These are phyloP conservation scores for Aureobasidium uvarum DNA, from an alignment of 2,329 filamentous ascomycete species.

Conservation along the genomic window DNA sequence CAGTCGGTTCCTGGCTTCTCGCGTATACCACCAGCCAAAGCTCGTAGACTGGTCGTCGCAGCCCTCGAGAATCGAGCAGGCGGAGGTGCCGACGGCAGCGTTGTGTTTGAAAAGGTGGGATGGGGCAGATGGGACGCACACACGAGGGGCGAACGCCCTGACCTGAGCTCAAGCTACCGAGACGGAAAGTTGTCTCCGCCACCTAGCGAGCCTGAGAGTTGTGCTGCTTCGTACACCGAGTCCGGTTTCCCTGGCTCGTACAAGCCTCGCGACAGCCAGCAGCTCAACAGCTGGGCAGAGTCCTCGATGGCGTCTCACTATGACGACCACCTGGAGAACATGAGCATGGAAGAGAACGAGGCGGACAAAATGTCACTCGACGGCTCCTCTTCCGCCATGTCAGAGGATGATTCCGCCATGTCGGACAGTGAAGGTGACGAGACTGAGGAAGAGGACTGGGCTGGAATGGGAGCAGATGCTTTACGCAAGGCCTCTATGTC, in stretches of 20 bases:
- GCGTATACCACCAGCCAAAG: slow-evolving; percentile 82
- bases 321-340: slow-evolving; percentile 42
- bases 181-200: slow-evolving; percentile 48
- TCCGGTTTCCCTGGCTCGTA: slow-evolving; percentile 35
- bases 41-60: slow-evolving; percentile 85
- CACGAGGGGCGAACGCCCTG: slow-evolving; percentile 61
- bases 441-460: slow-evolving; percentile 97
- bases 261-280: slow-evolving; percentile 10
- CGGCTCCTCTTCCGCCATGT: slow-evolving; percentile 65
- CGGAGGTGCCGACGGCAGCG: slow-evolving; percentile 62
- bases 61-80: slow-evolving; percentile 77
- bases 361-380: slow-evolving; percentile 94
- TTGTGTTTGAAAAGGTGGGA: slow-evolving; percentile 91
- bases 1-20: slow-evolving; percentile 92
- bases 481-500: slow-evolving; percentile 63
- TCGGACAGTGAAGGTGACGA: slow-evolving; percentile 56
- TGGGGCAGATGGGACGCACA: slow-evolving; percentile 96
- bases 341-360: slow-evolving; percentile 74
- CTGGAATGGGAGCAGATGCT: slow-evolving; percentile 79
- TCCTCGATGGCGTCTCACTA: slow-evolving; percentile 29
- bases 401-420: slow-evolving; percentile 60
- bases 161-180: slow-evolving; percentile 38
- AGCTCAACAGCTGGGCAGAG: slow-evolving; percentile 29
- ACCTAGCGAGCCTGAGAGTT: slow-evolving; percentile 48
- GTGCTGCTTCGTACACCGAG: slow-evolving; percentile 38